Percentiles rank a stretch among this genome's conserved stretches.
These are phyloP conservation scores for Rubroshorea leprosula DNA, from an alignment of 345 rosid species.

Conservation along the genomic window DNA sequence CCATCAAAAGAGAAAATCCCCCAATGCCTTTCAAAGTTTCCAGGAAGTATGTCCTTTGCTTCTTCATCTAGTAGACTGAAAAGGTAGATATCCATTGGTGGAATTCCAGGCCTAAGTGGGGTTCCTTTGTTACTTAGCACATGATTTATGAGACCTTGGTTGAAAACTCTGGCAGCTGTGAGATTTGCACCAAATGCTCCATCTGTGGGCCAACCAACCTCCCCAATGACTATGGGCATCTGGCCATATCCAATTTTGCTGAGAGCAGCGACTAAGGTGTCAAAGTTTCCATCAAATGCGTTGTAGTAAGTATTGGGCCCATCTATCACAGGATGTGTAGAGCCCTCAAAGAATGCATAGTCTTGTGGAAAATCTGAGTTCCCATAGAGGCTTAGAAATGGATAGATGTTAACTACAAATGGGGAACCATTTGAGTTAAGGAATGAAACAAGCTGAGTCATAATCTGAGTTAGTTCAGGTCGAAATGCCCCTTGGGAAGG, in stretches of 20 bases:
- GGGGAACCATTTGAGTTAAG: conserved; percentile 89
- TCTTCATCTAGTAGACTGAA: conserved; percentile 91
- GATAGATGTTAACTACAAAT: conserved; percentile 85
- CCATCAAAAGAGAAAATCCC: conserved; percentile 97
- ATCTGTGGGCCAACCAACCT: conserved; percentile 96
- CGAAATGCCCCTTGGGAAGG: conserved; percentile 94
- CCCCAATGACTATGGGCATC: conserved; percentile 89
- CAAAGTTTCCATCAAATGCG: conserved; percentile 91
- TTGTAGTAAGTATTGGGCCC: conserved; percentile 73
- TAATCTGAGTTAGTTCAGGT: conserved; percentile 73
- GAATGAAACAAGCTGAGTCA: conserved; percentile 76
- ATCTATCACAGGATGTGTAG: conserved; percentile 71
- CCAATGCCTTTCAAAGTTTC: conserved; percentile 96
- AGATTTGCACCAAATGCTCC: conserved; percentile 80
- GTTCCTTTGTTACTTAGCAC: conserved; percentile 74
- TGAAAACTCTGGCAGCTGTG: conserved; percentile 76
- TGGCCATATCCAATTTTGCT: conserved; percentile 76
- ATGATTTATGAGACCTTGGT: conserved; percentile 78
- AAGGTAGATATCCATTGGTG: conserved; percentile 79
- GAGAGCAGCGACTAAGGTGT: conserved; percentile 88
- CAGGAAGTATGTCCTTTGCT: conserved; percentile 76
- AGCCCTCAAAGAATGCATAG: conserved; percentile 84
- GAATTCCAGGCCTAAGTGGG: conserved; percentile 74
- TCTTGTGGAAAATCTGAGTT: conserved; percentile 93
- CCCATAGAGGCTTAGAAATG: conserved; percentile 88